Evolutionary conservation across 768 basidiomycete species (phyloP), one percentile per base, ranked within the genome.

Genomic region (Amanita polypyramis): DNA sequence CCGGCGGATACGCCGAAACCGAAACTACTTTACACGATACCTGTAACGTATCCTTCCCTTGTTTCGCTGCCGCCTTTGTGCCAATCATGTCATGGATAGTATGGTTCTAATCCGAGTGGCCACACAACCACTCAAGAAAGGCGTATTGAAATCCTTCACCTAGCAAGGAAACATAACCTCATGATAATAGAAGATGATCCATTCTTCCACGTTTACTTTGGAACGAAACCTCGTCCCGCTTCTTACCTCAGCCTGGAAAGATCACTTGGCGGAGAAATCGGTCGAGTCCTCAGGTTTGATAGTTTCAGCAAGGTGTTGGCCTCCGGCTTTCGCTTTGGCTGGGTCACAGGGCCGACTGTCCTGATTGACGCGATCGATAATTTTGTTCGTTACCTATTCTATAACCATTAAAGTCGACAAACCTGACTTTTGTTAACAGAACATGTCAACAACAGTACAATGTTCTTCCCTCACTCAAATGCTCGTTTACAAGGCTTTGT

Each of bases 131-230:
- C 81, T 5, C 64, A 75, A 29, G 74, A 78, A 51, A 76, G 92
- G 32, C 73, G 85, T 32, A 68, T 78, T 58, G 76, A 80, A 56
- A 75, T 89, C 14, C 73, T 94, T 14, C 62, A 67, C 43, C 69
- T 94, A 5, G 79, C 82, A 14, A 72, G 74, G 45, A 70, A 85
- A 57, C 73, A 89, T 60, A 73, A 84, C 56, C 75, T 94, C 55
- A 57, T 94, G 39, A 85, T 94, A 56, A 66, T 93, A 35, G 90
- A 93, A 73, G 87, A 90, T 55, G 86, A 89, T 59, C 86, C 86
- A 0, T 86, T 84, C 58, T 80, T 71, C 57, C 80, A 78, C 53
- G 62, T 89, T 37, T 87, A 89, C 64, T 91, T 79, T 54, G 85
- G 85, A 17, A 60, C 67, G n/a, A 57, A 60, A 4, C 66, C 77